Evolutionary conservation across 148 eudicot genomes (phyloP).

Genomic region (Cornus suecica): DNA sequence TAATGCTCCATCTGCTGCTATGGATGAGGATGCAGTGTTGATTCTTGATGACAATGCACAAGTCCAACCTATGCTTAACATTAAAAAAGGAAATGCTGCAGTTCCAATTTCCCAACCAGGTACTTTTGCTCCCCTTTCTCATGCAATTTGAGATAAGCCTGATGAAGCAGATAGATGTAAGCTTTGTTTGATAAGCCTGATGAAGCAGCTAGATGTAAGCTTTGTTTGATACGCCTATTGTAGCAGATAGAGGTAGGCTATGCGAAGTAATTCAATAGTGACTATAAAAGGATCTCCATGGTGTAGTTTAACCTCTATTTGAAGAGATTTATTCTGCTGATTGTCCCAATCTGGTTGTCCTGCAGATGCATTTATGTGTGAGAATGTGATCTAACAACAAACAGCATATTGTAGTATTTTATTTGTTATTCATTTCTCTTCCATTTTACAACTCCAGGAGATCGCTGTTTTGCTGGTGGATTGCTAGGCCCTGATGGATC

Average conservation of each 20-base stretch:
- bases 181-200: not conserved
- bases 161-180: too few species aligned
- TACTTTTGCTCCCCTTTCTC: slow-evolving; percentile 15
- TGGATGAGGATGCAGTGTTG: slow-evolving; percentile 39
- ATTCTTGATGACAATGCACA: slow-evolving; percentile 41
- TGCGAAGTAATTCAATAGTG: not conserved
- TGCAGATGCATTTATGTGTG: not conserved
- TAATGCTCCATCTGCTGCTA: slow-evolving; percentile 17
- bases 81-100: slow-evolving; percentile 36
- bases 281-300: not conserved
- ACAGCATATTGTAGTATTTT: not conserved
- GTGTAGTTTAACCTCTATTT: not conserved
- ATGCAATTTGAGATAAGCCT: slow-evolving; percentile 1
- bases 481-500: slow-evolving; percentile 84
- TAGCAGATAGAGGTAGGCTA: not conserved
- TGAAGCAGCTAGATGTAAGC: too few species aligned
- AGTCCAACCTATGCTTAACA: slow-evolving; percentile 33
- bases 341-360: too few species aligned
- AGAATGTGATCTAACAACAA: not conserved
- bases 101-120: slow-evolving; percentile 64
- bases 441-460: slow-evolving; percentile 33
- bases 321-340: slow-evolving; percentile 1
- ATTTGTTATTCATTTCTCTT: not conserved
- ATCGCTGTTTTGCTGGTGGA: slow-evolving; percentile 80
- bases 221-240: not conserved